Percentiles rank a stretch among this genome's conserved stretches.
These are phyloP conservation scores for Earliella scabrosa DNA, from an alignment of 1,284 basidiomycete genomes.

Conservation along the genomic window DNA sequence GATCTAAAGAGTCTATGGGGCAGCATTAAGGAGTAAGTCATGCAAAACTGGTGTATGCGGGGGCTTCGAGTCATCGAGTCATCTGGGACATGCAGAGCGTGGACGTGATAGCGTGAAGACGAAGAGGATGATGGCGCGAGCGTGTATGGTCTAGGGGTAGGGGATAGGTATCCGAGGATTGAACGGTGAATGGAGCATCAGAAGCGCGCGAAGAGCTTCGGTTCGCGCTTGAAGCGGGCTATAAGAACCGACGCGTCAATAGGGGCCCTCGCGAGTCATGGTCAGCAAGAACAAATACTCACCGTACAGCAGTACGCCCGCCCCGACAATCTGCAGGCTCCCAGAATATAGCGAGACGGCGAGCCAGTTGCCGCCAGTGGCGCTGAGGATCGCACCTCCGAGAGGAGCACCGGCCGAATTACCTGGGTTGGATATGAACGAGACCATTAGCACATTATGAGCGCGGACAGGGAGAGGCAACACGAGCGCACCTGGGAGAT, in stretches of 20 bases:
- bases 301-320: conserved; percentile 20
- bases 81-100: too few species aligned
- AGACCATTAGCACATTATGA: background rate
- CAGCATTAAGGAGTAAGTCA: too few species aligned
- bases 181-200: too few species aligned
- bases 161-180: too few species aligned
- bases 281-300: background rate
- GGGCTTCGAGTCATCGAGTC: too few species aligned
- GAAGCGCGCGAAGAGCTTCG: conserved; percentile 16
- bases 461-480: background rate
- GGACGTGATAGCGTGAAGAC: too few species aligned
- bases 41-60: too few species aligned
- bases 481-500: conserved; percentile 25
- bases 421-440: background rate
- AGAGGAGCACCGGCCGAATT: conserved; percentile 22
- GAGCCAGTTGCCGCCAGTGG: conserved; percentile 20
- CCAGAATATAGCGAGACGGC: conserved; percentile 21
- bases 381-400: conserved; percentile 21
- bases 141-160: too few species aligned
- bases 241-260: background rate
- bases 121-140: too few species aligned
- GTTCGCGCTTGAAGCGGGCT: conserved; percentile 25
- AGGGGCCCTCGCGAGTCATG: background rate
- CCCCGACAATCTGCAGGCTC: conserved; percentile 20
- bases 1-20: too few species aligned